Evolutionary conservation across 2,329 filamentous ascomycete genomes (phyloP).

Genomic region (Fusarium pseudograminearum): DNA sequence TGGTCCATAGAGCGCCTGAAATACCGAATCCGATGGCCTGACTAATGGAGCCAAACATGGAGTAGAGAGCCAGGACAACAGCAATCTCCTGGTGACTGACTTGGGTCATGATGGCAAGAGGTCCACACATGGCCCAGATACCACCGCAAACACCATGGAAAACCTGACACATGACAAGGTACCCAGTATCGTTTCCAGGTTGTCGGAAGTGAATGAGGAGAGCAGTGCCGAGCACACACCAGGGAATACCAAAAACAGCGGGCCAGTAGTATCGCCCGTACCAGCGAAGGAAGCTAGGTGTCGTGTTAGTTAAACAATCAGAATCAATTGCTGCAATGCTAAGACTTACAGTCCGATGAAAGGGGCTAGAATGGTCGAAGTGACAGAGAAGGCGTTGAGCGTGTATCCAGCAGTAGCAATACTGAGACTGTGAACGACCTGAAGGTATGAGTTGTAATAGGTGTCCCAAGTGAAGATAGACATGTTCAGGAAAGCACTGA

Average conservation of each 20-base stretch:
- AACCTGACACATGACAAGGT: constrained; percentile 64
- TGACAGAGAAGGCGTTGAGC: constrained; percentile 60
- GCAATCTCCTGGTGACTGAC: constrained; percentile 51
- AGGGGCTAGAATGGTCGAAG: constrained; percentile 60
- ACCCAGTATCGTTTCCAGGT: constrained; percentile 55
- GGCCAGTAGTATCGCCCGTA: constrained; percentile 66
- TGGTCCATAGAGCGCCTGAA: constrained; percentile 51
- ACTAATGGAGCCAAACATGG: constrained; percentile 49
- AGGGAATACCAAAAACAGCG: constrained; percentile 61
- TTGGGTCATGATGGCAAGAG: constrained; percentile 49
- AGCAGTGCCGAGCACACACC: constrained; percentile 66
- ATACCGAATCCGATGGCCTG: constrained; percentile 51
- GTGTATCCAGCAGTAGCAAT: constrained; percentile 63
- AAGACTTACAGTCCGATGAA: constrained; percentile 56
- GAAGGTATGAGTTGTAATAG: constrained; percentile 64
- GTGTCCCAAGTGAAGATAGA: constrained; percentile 57
- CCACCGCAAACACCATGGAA: constrained; percentile 63
- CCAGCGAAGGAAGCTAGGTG: constrained; percentile 57
- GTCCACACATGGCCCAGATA: constrained; percentile 59
- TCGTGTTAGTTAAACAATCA: not conserved
- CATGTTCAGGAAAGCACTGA: constrained; percentile 56
- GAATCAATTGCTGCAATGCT: fast-evolving
- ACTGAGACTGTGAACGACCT: constrained; percentile 62
- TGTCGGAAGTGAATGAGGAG: constrained; percentile 53
- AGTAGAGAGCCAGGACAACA: constrained; percentile 49